Percentiles rank a stretch among this genome's conserved stretches.
These are phyloP conservation scores for Hygrophorus russula DNA, from an alignment of 768 basidiomycete species.

Conservation along the genomic window DNA sequence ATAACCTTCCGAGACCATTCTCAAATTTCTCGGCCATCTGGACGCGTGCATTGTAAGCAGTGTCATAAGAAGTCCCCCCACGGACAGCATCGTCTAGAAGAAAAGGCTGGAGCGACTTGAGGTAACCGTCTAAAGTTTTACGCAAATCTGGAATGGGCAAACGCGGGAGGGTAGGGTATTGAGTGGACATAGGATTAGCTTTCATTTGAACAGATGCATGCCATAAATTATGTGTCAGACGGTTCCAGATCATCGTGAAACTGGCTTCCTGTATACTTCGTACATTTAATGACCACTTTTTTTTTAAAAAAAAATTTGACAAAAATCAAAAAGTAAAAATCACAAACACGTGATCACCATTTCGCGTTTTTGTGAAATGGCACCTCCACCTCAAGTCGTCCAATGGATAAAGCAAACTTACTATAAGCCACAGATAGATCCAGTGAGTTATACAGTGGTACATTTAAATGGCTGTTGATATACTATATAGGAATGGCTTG, in stretches of 20 bases:
- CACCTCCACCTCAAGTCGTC: conserved; percentile 23
- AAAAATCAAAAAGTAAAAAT: background rate
- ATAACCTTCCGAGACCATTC: conserved; percentile 49
- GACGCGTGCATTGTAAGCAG: conserved; percentile 41
- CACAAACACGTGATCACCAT: background rate
- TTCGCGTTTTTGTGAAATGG: conserved; percentile 13
- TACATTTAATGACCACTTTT: background rate
- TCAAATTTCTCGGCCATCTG: conserved; percentile 63
- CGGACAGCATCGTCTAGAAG: conserved; percentile 62
- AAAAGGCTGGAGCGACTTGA: conserved; percentile 69
- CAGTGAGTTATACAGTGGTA: conserved; percentile 25
- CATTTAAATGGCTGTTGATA: conserved; percentile 1
- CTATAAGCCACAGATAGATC: conserved; percentile 53
- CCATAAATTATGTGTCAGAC: background rate
- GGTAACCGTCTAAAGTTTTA: conserved; percentile 65
- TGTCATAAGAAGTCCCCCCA: conserved; percentile 38
- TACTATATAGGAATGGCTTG: conserved; percentile 58
- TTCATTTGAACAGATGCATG: conserved; percentile 10
- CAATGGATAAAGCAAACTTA: conserved; percentile 47
- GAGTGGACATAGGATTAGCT: conserved; percentile 12
- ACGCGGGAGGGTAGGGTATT: conserved; percentile 39
- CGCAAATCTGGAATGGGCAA: conserved; percentile 76
- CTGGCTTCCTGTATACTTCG: too few relatives aligned
- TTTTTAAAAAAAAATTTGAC: background rate
- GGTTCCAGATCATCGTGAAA: conserved; percentile 1